Percentiles rank a stretch among this genome's conserved stretches.
Conservation (phyloP, 352 stramenopile genomes). For the Phytophthora parvispora region DNA sequence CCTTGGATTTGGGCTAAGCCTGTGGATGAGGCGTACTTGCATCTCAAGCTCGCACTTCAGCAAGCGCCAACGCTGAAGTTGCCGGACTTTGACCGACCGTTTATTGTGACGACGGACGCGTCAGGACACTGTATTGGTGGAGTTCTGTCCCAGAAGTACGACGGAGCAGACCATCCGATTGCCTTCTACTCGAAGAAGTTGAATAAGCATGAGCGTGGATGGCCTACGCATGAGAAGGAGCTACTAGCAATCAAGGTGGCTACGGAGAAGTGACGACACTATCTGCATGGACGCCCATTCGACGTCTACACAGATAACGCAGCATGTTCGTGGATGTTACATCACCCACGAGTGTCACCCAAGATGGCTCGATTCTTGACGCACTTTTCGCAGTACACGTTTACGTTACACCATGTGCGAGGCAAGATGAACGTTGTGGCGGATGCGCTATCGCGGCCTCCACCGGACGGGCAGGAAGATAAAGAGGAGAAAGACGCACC, state of each 20-base stretch:
- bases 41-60: constrained; percentile 28
- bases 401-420: constrained; percentile 14
- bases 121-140: constrained; percentile 22
- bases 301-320: constrained; percentile 6
- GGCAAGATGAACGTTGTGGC: constrained; percentile 11
- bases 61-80: constrained; percentile 39
- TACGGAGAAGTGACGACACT: constrained; percentile 13
- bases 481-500: constrained; percentile 3
- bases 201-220: constrained; percentile 6
- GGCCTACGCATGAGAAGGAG: constrained; percentile 23
- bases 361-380: constrained; percentile 17
- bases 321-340: constrained; percentile 15
- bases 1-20: neutral
- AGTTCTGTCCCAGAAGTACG: constrained; percentile 10
- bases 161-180: constrained; percentile 23
- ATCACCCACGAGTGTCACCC: constrained; percentile 8
- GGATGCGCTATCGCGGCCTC: constrained; percentile 2
- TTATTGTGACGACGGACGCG: constrained; percentile 46
- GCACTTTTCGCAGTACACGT: constrained; percentile 13
- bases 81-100: constrained; percentile 26
- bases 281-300: constrained; percentile 18
- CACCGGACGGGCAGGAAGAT: neutral
- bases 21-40: constrained; percentile 6
- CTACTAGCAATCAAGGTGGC: constrained; percentile 13
- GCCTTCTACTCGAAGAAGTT: constrained; percentile 14